phyloP scores from a whole-genome alignment of 2,329 filamentous ascomycete species.

The Cucurbitaria berberidis region DNA sequence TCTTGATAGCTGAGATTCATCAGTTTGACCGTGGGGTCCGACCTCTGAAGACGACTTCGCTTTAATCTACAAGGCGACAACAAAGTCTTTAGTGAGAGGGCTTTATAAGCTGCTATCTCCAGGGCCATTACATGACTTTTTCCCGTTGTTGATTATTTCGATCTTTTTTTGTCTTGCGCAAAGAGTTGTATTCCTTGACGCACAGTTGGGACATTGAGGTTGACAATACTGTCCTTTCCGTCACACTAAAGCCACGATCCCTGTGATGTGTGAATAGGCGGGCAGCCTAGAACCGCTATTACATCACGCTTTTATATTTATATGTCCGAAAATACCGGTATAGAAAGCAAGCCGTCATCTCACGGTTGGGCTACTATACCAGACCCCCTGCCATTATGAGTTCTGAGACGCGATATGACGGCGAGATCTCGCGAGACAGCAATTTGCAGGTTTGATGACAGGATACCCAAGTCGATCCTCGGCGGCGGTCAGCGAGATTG shows the following conservation, averaged over 20 bases:
- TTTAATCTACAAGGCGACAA: no score
- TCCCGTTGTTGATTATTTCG: no score
- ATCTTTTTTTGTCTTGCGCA: no score
- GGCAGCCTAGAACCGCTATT: neutral
- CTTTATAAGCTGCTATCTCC: neutral
- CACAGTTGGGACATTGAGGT: no score
- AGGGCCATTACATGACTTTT: neutral
- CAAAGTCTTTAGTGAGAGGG: neutral
- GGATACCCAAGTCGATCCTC: conserved; percentile 14
- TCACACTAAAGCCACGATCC: no score
- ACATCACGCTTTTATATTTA: conserved; percentile 1
- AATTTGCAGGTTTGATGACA: conserved; percentile 22
- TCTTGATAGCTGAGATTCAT: no score
- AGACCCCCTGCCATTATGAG: conserved; percentile 8
- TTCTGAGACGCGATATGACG: conserved; percentile 4
- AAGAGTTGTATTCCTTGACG: no score
- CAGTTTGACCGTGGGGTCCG: no score
- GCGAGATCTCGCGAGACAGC: neutral
- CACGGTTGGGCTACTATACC: conserved; percentile 3
- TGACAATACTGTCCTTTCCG: no score
- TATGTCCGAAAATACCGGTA: no score
- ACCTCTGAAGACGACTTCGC: no score
- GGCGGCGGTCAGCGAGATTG: conserved; percentile 16
- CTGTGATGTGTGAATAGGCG: no score
- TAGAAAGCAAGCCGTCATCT: neutral